Evolutionary conservation across 2,329 filamentous ascomycete genomes (phyloP), one percentile per base, ranked within the genome.

Genomic region (Purpureocillium lavendulum): DNA sequence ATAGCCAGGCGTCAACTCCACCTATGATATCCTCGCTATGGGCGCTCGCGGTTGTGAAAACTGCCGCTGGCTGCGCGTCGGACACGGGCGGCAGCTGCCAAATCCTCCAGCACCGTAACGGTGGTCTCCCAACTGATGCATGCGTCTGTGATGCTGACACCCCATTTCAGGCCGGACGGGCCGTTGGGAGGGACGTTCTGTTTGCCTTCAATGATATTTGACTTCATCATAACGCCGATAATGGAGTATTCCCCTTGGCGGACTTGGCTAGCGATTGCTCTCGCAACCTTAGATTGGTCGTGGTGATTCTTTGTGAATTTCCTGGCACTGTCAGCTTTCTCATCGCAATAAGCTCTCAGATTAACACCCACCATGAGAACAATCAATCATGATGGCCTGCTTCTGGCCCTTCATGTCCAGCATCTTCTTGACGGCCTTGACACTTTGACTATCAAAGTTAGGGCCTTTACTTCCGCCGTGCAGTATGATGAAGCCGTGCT

Each of bases 201-300:
- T 71, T 82, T 87, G 49, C 79, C 76, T 67, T 95, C 92, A 63
- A 90, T 80, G 72, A 97, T 90, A 67, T 97, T 90, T 57, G 87
- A 95, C 71, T 98, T 92, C 53, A 98, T 94, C 90, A 98, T 98
- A 57, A 97, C 87, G 60, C 89, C 92, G 49, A 97, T 77, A 54
- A 98, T 94, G 48, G 79, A 82, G 43, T 78, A 82, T 69, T 98
- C 87, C 43, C 90, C 90, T 48, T 84, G 81, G 38, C 84, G 80
- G 47, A 98, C 73, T 69, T 98, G 90, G 40, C 94, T 86, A 24
- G 76, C 83, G 45, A 98, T 70, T 38, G 73, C 74, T 60, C 84
- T 77, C 48, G 90, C 88, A 33, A 97, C 90, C 67, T 90, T 84
- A 54, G 92, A 90, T 69, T 98, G 90, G 68, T 98, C 97, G 56